These are phyloP conservation scores for Lippia alba DNA, from an alignment of 305 asterid species.

Conservation along the genomic window DNA sequence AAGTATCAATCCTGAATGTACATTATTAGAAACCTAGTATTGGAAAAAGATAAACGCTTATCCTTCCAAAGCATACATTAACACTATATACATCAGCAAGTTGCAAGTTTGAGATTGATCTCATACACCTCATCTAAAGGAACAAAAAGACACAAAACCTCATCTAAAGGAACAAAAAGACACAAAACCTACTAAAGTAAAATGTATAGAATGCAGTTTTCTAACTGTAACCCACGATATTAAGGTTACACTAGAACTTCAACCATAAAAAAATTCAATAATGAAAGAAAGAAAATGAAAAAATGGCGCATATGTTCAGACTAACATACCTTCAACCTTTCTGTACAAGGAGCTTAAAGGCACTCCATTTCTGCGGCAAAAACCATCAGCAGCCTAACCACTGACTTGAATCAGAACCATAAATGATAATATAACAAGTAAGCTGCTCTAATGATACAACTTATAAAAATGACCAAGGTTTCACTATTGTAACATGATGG, in stretches of 20 bases:
- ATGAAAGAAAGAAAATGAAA: neutral
- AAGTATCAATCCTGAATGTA: neutral
- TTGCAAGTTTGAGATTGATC: constrained; percentile 13
- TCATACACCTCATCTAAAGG: constrained; percentile 17
- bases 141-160: constrained; percentile 12
- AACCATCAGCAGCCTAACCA: constrained; percentile 95
- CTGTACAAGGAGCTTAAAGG: constrained; percentile 78
- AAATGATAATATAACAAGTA: constrained; percentile 12
- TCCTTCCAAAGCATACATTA: neutral
- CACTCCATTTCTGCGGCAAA: constrained; percentile 81
- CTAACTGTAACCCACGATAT: constrained; percentile 21
- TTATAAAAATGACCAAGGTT: constrained; percentile 8
- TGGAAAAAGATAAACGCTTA: neutral
- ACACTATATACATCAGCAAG: neutral
- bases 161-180: constrained; percentile 19
- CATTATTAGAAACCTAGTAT: constrained; percentile 2
- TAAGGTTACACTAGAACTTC: constrained; percentile 17
- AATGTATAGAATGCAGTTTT: neutral
- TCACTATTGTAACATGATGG: neutral
- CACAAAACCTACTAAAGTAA: constrained; percentile 1
- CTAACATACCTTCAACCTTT: constrained; percentile 71
- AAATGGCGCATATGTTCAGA: constrained; percentile 21
- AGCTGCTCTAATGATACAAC: constrained; percentile 18
- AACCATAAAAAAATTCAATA: neutral
- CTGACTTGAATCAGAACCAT: constrained; percentile 35